Percentiles rank a stretch among this genome's conserved stretches.
These are phyloP conservation scores for Trichoderma arundinaceum DNA, from an alignment of 2,329 filamentous ascomycete species.

Conservation along the genomic window DNA sequence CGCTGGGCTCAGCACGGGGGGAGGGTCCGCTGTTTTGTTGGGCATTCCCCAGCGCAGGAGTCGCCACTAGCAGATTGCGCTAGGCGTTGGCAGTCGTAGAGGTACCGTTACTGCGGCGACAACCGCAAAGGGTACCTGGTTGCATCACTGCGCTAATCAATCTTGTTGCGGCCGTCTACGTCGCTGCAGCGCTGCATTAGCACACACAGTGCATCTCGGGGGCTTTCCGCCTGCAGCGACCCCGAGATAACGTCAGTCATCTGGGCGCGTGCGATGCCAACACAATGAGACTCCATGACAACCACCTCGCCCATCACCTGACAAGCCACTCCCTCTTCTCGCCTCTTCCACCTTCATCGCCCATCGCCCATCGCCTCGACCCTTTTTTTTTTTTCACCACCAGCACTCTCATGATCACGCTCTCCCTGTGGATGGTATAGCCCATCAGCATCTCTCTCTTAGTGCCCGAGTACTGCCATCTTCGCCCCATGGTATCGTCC, in stretches of 20 bases:
- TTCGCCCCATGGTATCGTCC: slow-evolving; percentile 31
- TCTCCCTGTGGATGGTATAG: slow-evolving; percentile 26
- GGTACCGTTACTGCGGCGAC: background rate
- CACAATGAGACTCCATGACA: slow-evolving; percentile 25
- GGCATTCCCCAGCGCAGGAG: background rate
- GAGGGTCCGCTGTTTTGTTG: slow-evolving; percentile 11
- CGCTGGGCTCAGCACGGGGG: background rate
- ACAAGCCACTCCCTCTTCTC: slow-evolving; percentile 18
- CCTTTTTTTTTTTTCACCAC: background rate
- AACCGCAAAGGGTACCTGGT: background rate
- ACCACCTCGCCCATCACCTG: slow-evolving; percentile 30
- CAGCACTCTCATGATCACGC: slow-evolving; percentile 18
- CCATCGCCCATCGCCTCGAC: background rate
- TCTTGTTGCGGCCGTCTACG: slow-evolving; percentile 1
- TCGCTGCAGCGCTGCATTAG: background rate
- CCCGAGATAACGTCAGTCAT: slow-evolving; percentile 32
- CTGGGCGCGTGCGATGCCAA: slow-evolving; percentile 27
- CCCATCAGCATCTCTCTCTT: slow-evolving; percentile 11
- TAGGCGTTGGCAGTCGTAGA: background rate
- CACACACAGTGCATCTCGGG: slow-evolving; percentile 23
- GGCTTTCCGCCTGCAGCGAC: background rate
- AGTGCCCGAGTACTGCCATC: background rate
- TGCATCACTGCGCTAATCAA: background rate
- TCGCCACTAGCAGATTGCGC: slow-evolving; percentile 10
- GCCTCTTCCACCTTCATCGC: background rate